phyloP scores from a whole-genome alignment of 2,329 filamentous ascomycete species.

The Talaromyces pinophilus region DNA sequence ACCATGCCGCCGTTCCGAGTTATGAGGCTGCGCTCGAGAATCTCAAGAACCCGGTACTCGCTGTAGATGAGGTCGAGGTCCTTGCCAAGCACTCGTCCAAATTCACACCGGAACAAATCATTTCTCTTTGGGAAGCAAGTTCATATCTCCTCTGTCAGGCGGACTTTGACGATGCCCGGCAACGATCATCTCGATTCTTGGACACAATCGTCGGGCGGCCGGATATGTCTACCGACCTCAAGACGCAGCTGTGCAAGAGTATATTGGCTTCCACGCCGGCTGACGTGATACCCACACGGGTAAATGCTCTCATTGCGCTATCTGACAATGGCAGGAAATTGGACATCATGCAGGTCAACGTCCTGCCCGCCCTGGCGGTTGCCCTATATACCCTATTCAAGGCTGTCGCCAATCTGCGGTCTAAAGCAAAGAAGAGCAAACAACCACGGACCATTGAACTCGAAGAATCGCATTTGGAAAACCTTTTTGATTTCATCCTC shows the following conservation, averaged over 20 bases:
- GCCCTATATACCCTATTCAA: slow-evolving; percentile 45
- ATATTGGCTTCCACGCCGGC: slow-evolving; percentile 38
- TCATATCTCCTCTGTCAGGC: slow-evolving; percentile 41
- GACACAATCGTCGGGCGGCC: slow-evolving; percentile 42
- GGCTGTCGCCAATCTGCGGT: slow-evolving; percentile 37
- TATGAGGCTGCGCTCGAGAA: slow-evolving; percentile 42
- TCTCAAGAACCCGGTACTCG: slow-evolving; percentile 36
- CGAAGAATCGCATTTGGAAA: slow-evolving; percentile 33
- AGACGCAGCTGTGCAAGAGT: slow-evolving; percentile 38
- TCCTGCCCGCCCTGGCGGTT: slow-evolving; percentile 43
- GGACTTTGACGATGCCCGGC: slow-evolving; percentile 39
- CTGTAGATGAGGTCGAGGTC: slow-evolving; percentile 43
- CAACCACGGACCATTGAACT: slow-evolving; percentile 39
- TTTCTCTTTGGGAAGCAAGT: slow-evolving; percentile 44
- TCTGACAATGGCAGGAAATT: slow-evolving; percentile 48
- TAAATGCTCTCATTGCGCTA: slow-evolving; percentile 43
- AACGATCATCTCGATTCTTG: slow-evolving; percentile 38
- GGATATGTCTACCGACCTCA: slow-evolving; percentile 40
- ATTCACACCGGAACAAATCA: slow-evolving; percentile 43
- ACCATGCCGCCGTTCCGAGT: slow-evolving; percentile 39
- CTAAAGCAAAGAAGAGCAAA: slow-evolving; percentile 42
- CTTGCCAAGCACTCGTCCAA: slow-evolving; percentile 37
- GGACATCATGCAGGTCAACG: slow-evolving; percentile 42
- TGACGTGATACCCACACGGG: slow-evolving; percentile 42
- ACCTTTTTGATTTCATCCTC: slow-evolving; percentile 45